phyloP scores from a whole-genome alignment of 306 rosid genomes.

The Trifolium repens region DNA sequence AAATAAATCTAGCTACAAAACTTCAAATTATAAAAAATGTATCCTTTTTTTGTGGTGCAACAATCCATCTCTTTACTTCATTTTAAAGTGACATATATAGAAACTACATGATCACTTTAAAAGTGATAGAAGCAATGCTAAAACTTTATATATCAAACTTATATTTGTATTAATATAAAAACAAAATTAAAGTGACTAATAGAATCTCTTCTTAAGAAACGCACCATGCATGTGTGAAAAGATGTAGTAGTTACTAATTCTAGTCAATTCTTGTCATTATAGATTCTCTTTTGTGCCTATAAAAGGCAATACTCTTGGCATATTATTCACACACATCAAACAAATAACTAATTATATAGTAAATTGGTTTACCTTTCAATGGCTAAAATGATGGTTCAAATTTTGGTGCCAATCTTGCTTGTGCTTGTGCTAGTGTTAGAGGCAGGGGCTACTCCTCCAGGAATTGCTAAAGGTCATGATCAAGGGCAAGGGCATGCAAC shows the following conservation, averaged over 20 bases:
- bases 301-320: conserved; percentile 39
- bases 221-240: conserved; percentile 46
- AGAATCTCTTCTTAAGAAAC: background rate
- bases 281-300: conserved; percentile 30
- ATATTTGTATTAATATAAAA: background rate
- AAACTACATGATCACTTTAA: conserved; percentile 13
- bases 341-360: background rate
- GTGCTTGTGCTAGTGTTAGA: conserved; percentile 29
- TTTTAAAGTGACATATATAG: conserved; percentile 24
- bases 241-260: background rate
- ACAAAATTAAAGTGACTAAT: background rate
- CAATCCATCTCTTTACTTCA: conserved; percentile 35
- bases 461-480: conserved; percentile 49
- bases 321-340: conserved; percentile 39
- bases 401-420: conserved; percentile 35
- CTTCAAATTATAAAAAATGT: background rate
- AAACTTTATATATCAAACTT: background rate
- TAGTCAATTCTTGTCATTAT: background rate
- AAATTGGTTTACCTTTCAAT: background rate
- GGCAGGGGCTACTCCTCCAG: conserved; percentile 57
- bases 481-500: conserved; percentile 46
- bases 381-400: conserved; percentile 32
- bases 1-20: background rate
- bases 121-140: conserved; percentile 21
- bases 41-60: background rate